Percentiles rank a stretch among this genome's conserved stretches.
These are phyloP conservation scores for Lactarius quietus DNA, from an alignment of 768 basidiomycete genomes.

Conservation along the genomic window DNA sequence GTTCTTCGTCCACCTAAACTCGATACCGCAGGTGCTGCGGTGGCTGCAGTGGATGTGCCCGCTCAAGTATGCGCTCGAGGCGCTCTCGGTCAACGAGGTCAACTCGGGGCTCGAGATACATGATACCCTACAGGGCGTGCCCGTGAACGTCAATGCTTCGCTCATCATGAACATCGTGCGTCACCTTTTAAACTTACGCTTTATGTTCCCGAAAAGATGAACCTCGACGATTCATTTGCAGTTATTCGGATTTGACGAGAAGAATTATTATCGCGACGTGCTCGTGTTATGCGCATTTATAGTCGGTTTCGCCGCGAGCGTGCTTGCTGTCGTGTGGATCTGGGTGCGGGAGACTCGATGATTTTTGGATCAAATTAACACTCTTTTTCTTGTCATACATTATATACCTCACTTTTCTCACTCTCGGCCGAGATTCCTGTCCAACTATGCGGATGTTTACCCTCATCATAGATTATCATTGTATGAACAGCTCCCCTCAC, in stretches of 20 bases:
- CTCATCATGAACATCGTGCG: constrained; percentile 83
- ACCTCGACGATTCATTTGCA: constrained; percentile 33
- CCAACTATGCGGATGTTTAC: constrained; percentile 5
- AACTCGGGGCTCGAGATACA: constrained; percentile 81
- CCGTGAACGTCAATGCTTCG: constrained; percentile 71
- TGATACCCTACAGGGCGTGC: constrained; percentile 77
- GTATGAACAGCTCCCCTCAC: neutral
- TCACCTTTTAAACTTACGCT: neutral
- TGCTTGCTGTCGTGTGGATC: constrained; percentile 77
- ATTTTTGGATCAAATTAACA: constrained; percentile 4
- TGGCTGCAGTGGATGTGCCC: constrained; percentile 94
- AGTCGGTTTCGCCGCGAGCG: constrained; percentile 66
- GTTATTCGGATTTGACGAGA: constrained; percentile 82
- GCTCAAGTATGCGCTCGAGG: constrained; percentile 80
- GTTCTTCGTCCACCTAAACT: constrained; percentile 84
- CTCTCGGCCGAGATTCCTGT: neutral
- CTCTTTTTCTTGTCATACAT: neutral
- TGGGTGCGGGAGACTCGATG: constrained; percentile 73
- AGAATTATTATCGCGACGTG: constrained; percentile 88
- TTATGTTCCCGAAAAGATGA: constrained; percentile 12
- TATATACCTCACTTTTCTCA: neutral
- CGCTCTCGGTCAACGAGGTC: constrained; percentile 89
- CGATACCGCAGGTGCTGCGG: constrained; percentile 85
- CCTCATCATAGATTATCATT: constrained; percentile 6
- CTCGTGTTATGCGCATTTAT: constrained; percentile 85